phyloP scores from a whole-genome alignment of 352 stramenopile species.

The Phytophthora foliorum region DNA sequence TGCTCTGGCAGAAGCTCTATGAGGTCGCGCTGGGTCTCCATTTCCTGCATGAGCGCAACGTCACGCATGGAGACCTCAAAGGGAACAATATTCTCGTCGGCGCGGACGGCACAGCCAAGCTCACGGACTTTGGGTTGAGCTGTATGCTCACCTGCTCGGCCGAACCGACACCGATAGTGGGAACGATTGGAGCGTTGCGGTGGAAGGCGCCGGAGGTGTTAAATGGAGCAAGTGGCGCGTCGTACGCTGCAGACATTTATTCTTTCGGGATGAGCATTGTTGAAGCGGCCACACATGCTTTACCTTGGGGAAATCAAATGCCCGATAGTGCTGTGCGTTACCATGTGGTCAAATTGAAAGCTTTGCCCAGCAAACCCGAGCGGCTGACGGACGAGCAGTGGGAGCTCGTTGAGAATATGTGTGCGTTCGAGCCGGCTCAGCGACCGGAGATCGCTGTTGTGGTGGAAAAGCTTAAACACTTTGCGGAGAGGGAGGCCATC shows the following conservation, averaged over 20 bases:
- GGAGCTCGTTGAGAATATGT: conserved; percentile 30
- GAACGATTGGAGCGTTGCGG: conserved; percentile 14
- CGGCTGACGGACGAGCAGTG: conserved; percentile 35
- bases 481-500: conserved; percentile 19
- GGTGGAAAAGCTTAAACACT: conserved; percentile 27
- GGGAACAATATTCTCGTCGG: conserved; percentile 44
- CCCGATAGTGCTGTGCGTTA: conserved; percentile 22
- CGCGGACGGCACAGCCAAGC: conserved; percentile 34
- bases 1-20: conserved; percentile 34
- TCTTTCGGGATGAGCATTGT: conserved; percentile 45
- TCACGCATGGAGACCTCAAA: conserved; percentile 41
- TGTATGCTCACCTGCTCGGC: conserved; percentile 13
- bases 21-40: conserved; percentile 32
- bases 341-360: conserved; percentile 23
- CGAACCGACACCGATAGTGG: conserved; percentile 2
- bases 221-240: conserved; percentile 1
- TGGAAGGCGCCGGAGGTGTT: conserved; percentile 42
- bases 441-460: conserved; percentile 21
- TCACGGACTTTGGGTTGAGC: conserved; percentile 46
- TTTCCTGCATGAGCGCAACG: conserved; percentile 30
- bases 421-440: conserved; percentile 20
- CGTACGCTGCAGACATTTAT: conserved; percentile 36
- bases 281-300: conserved; percentile 27
- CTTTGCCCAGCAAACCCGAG: conserved; percentile 10
- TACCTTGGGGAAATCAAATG: conserved; percentile 28